phyloP scores from a whole-genome alignment of 2,329 filamentous ascomycete species.

The Fusarium temperatum region DNA sequence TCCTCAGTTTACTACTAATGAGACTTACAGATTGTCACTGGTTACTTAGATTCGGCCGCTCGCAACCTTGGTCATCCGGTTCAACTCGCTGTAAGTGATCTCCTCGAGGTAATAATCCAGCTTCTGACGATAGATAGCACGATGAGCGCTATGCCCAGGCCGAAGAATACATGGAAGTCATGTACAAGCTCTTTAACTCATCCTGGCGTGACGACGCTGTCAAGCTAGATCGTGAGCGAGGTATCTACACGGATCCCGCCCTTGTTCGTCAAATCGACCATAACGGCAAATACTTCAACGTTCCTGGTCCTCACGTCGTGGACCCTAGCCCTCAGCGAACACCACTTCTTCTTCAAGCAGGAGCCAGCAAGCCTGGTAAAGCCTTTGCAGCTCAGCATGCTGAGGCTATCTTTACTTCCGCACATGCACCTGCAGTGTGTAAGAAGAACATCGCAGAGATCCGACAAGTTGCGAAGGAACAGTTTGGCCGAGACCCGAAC shows the following conservation, averaged over 20 bases:
- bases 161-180: constrained; percentile 71
- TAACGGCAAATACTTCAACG: constrained; percentile 68
- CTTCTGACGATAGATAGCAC: no score
- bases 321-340: constrained; percentile 74
- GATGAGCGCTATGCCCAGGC: constrained; percentile 72
- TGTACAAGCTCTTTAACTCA: constrained; percentile 73
- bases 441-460: constrained; percentile 71
- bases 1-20: constrained; percentile 40
- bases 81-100: no score
- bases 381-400: constrained; percentile 74
- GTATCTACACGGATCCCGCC: constrained; percentile 62
- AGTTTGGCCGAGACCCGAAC: constrained; percentile 65
- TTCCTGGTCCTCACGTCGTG: constrained; percentile 72
- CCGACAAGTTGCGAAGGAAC: constrained; percentile 60
- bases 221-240: constrained; percentile 63
- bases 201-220: constrained; percentile 76
- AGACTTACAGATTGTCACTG: constrained; percentile 66
- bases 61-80: constrained; percentile 68
- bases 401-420: constrained; percentile 75
- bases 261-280: constrained; percentile 74
- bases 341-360: constrained; percentile 75
- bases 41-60: constrained; percentile 75
- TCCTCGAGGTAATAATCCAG: no score
- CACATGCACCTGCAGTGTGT: constrained; percentile 69
- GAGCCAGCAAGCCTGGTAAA: constrained; percentile 72